These are phyloP conservation scores for Wickerhamomyces chambardii DNA, from an alignment of 805 yeast genomes.

Conservation along the genomic window DNA sequence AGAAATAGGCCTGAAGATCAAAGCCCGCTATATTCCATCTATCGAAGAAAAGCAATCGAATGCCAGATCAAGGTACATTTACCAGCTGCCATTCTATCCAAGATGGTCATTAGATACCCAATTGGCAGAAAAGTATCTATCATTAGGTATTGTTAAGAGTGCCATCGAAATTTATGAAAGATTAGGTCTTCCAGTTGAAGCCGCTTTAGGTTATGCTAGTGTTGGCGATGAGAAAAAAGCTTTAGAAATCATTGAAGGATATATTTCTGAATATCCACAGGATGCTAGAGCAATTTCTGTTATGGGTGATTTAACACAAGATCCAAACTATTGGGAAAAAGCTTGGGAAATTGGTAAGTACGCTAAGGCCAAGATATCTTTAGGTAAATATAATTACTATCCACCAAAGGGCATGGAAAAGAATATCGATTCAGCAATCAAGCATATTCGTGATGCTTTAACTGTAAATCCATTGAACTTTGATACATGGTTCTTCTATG, in stretches of 20 bases:
- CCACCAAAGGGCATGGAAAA: slow-evolving; percentile 56
- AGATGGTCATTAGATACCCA: slow-evolving; percentile 78
- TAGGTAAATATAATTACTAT: slow-evolving; percentile 62
- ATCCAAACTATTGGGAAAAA: slow-evolving; percentile 69
- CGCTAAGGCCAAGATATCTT: slow-evolving; percentile 76
- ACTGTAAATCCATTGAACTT: slow-evolving; percentile 62
- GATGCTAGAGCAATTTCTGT: slow-evolving; percentile 83
- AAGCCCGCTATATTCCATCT: slow-evolving; percentile 44
- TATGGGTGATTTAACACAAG: slow-evolving; percentile 76
- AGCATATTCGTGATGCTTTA: slow-evolving; percentile 68
- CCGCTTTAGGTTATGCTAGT: slow-evolving; percentile 86
- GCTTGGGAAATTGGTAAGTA: slow-evolving; percentile 86
- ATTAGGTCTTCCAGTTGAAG: slow-evolving; percentile 66
- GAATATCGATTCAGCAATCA: slow-evolving; percentile 44
- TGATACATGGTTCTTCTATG: slow-evolving; percentile 88
- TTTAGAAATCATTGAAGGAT: slow-evolving; percentile 40
- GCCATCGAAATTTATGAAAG: slow-evolving; percentile 88
- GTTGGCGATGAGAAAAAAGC: slow-evolving; percentile 70
- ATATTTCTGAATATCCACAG: slow-evolving; percentile 48
- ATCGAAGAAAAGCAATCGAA: slow-evolving; percentile 22
- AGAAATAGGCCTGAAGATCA: slow-evolving; percentile 67
- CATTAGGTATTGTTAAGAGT: slow-evolving; percentile 74
- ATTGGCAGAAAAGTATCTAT: slow-evolving; percentile 80
- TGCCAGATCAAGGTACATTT: slow-evolving; percentile 59
- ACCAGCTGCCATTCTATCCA: slow-evolving; percentile 69